These are phyloP conservation scores for Daldinia decipiens DNA, from an alignment of 495 filamentous ascomycete species.

Conservation along the genomic window DNA sequence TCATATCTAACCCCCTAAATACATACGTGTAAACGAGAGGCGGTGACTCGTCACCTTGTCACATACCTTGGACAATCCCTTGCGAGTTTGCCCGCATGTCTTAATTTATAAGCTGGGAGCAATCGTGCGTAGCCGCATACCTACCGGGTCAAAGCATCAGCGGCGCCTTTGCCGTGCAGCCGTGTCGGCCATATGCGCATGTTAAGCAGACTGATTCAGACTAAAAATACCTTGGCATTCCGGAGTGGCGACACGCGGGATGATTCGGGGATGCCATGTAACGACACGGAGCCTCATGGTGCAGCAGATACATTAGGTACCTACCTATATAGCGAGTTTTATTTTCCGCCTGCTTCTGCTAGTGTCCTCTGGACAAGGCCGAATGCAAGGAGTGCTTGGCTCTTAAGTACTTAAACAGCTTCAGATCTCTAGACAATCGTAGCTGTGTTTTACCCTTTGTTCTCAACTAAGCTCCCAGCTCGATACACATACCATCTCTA, in stretches of 20 bases:
- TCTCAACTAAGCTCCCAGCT: background rate
- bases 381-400: background rate
- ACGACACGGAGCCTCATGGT: constrained; percentile 28
- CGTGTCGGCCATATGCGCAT: background rate
- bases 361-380: background rate
- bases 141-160: background rate
- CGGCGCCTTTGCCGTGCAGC: no score
- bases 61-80: constrained; percentile 2
- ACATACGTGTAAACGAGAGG: no score
- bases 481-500: background rate
- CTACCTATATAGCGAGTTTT: constrained; percentile 24
- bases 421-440: background rate
- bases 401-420: background rate
- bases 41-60: background rate
- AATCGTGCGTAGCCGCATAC: background rate
- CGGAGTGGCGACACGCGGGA: constrained; percentile 29
- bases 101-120: background rate
- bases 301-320: background rate
- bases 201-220: constrained; percentile 4
- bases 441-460: background rate
- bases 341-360: background rate
- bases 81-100: background rate
- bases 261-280: constrained; percentile 27
- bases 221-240: constrained; percentile 27
- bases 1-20: background rate